Evolutionary conservation across 2,329 filamentous ascomycete genomes (phyloP), one percentile per base, ranked within the genome.

Genomic region (Sporothrix pseudoabietina): DNA sequence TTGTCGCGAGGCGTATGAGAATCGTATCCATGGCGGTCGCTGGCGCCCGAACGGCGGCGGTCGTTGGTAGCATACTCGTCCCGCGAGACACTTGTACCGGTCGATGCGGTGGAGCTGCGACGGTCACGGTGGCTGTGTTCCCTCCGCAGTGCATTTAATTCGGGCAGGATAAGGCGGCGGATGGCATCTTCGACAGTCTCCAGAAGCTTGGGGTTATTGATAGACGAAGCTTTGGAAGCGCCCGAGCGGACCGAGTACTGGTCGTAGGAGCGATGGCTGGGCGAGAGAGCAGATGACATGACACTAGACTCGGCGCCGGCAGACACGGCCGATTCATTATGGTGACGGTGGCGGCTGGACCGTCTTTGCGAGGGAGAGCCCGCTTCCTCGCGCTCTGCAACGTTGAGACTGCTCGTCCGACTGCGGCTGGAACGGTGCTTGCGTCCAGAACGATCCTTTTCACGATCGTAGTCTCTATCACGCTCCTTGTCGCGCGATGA

Each of bases 141-240:
- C 78, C 94, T 90, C 81, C 97, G 98, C 72, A 99, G 85, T 10
- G 94, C 93, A 77, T 94, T 95, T 61, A 99, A 86, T 81, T 99
- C 95, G 0, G 96, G 96, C 2, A 99, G 83, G 71, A 98, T 97
- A 69, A 97, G 86, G 68, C 94, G 89, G 75, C 94, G 91, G 78
- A 98, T 97, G 16, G 94, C 94, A 82, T 97, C 94, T 82, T 98
- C 94, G 3, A 98, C 94, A 0, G 94, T 96, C 78, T 96, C 93
- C 1, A 98, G 87, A 1, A 98, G 84, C 79, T 94, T 96, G 0
- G 94, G 94, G 78, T 98, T 97, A 82, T 97, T 97, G 80, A 97
- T 93, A 0, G 93, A 95, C 3, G 93, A 93, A 1, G 75, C 59
- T 30, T 83, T 84, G 39, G 87, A 89, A 32, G 82, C 81, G 8